Conservation (phyloP, 2,329 filamentous ascomycete species). For the Boeremia exigua region DNA sequence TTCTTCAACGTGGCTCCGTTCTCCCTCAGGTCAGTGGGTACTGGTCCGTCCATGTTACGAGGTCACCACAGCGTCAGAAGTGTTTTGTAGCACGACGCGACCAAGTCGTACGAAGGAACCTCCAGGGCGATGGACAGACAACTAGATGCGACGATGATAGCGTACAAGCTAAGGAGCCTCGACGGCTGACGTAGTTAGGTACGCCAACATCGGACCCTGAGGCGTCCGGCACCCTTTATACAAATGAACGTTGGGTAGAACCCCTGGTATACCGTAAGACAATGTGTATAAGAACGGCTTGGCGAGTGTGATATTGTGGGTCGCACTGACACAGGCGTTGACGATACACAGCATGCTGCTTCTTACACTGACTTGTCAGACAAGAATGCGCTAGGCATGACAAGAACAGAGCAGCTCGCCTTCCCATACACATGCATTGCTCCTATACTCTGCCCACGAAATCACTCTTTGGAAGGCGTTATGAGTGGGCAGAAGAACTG, state of each 20-base stretch:
- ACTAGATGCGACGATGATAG: background rate
- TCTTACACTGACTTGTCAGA: background rate
- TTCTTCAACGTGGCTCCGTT: slow-evolving; percentile 16
- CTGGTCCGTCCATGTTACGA: background rate
- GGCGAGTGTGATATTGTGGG: slow-evolving; percentile 2
- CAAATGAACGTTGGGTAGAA: background rate
- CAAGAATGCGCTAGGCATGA: background rate
- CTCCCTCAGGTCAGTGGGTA: background rate
- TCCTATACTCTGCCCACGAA: background rate
- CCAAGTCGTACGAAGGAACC: background rate
- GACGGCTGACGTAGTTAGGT: slow-evolving; percentile 9
- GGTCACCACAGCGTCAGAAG: background rate
- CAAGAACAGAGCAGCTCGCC: too few species aligned
- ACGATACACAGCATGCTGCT: background rate
- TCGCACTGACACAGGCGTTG: background rate
- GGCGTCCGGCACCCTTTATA: slow-evolving; percentile 9
- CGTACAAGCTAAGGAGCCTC: background rate
- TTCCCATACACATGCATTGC: background rate
- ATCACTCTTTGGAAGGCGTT: background rate
- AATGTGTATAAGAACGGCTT: slow-evolving; percentile 1
- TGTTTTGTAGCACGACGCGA: background rate
- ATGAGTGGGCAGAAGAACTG: slow-evolving; percentile 1
- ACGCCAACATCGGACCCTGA: slow-evolving; percentile 1
- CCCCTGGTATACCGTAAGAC: background rate
- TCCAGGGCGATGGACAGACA: background rate